Conservation (phyloP, 768 basidiomycete genomes). For the Crucibulum laeve region DNA sequence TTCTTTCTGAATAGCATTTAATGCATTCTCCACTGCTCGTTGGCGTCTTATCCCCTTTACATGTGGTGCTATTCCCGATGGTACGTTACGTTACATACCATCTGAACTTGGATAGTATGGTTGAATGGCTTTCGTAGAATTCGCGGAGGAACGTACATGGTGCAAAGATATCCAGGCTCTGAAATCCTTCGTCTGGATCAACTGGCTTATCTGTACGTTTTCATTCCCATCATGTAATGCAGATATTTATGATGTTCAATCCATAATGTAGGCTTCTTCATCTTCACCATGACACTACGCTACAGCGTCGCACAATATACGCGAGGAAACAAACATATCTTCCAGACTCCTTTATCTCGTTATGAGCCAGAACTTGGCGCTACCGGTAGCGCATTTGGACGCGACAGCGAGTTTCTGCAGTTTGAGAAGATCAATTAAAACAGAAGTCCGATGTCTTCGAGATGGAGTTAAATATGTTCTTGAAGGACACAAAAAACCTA, state of each 20-base stretch:
- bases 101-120: background rate
- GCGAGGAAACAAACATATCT: constrained; percentile 47
- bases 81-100: constrained; percentile 21
- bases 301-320: constrained; percentile 39
- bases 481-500: no score
- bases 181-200: constrained; percentile 56
- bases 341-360: constrained; percentile 45
- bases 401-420: constrained; percentile 33
- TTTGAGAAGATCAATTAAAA: constrained; percentile 23
- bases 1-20: constrained; percentile 37
- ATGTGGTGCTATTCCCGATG: constrained; percentile 44
- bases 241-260: background rate
- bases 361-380: constrained; percentile 30
- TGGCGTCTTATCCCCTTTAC: constrained; percentile 45
- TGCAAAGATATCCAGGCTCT: constrained; percentile 52
- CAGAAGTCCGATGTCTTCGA: background rate
- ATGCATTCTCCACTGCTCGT: constrained; percentile 55
- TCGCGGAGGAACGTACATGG: constrained; percentile 42
- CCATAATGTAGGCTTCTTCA: constrained; percentile 33
- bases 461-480: no score
- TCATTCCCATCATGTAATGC: background rate
- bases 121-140: constrained; percentile 26
- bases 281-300: constrained; percentile 33
- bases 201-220: constrained; percentile 46
- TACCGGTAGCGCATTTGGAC: constrained; percentile 7